phyloP scores from a whole-genome alignment of 2,329 filamentous ascomycete species.

The Exserohilum turcica region DNA sequence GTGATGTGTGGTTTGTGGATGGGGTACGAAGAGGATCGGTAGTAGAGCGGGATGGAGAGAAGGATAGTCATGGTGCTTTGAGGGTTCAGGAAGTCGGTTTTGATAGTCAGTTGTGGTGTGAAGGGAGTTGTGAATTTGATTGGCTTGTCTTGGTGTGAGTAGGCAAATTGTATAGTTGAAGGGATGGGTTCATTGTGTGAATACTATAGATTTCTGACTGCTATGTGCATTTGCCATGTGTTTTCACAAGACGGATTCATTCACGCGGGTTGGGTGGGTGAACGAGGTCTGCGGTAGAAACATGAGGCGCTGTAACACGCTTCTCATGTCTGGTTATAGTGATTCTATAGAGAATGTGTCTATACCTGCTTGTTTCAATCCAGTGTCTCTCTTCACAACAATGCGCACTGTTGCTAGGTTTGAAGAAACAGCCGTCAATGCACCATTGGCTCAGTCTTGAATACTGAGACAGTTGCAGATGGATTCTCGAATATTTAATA shows the following conservation, averaged over 20 bases:
- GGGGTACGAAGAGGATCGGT: neutral
- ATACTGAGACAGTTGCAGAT: too few relatives aligned
- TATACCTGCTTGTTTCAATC: too few relatives aligned
- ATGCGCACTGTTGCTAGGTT: too few relatives aligned
- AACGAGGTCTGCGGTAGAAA: too few relatives aligned
- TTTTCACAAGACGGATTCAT: neutral
- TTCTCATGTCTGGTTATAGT: too few relatives aligned
- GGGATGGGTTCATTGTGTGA: too few relatives aligned
- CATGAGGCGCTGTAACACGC: too few relatives aligned
- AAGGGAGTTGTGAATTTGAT: neutral
- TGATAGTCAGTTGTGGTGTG: neutral
- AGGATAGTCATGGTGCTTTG: neutral
- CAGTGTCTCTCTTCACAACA: too few relatives aligned
- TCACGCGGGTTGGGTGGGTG: neutral
- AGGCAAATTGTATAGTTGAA: neutral
- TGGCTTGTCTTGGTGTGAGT: neutral
- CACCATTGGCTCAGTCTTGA: too few relatives aligned
- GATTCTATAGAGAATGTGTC: too few relatives aligned
- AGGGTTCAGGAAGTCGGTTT: neutral
- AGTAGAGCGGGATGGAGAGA: conserved; percentile 3
- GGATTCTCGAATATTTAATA: too few relatives aligned
- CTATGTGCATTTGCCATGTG: neutral
- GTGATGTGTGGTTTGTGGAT: neutral
- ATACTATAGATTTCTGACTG: neutral
- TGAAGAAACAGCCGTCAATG: too few relatives aligned